These are phyloP conservation scores for Prunus mira DNA, from an alignment of 306 rosid species.

Conservation along the genomic window DNA sequence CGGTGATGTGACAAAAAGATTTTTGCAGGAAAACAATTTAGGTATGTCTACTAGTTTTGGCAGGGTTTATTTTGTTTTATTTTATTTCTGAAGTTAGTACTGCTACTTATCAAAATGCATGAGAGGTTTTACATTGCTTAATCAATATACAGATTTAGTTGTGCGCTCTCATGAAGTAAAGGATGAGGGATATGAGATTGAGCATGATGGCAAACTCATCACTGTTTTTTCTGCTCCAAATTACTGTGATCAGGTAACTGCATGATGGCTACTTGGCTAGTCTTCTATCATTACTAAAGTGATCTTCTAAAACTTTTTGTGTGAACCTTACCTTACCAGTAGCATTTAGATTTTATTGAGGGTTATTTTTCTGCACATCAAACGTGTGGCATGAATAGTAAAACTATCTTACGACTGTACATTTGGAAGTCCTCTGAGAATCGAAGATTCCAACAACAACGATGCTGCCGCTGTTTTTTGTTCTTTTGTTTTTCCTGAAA, in stretches of 20 bases:
- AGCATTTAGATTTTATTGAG: background rate
- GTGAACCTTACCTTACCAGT: background rate
- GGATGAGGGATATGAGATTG: slow-evolving; percentile 97
- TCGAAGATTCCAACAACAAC: background rate
- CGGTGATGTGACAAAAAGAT: slow-evolving; percentile 81
- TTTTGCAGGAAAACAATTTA: slow-evolving; percentile 81
- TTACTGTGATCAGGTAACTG: slow-evolving; percentile 95
- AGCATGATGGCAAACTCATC: slow-evolving; percentile 95
- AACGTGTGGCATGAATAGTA: background rate
- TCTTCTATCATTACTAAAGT: background rate
- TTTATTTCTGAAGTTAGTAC: slow-evolving; percentile 2
- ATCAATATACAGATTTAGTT: slow-evolving; percentile 64
- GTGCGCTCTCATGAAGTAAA: slow-evolving; percentile 99
- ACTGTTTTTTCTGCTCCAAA: slow-evolving; percentile 99
- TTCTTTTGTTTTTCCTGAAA: too few species aligned
- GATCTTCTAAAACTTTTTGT: background rate
- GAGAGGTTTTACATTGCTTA: slow-evolving; percentile 14
- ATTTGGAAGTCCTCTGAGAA: background rate
- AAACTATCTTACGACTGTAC: background rate
- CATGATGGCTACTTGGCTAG: background rate
- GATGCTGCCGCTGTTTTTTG: background rate
- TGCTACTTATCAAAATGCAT: background rate
- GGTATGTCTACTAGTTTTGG: slow-evolving; percentile 41
- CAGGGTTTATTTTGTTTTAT: background rate
- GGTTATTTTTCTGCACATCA: background rate